Base-by-base conservation (phyloP, 805 yeast species). In the Starmerella apicola region DNA sequence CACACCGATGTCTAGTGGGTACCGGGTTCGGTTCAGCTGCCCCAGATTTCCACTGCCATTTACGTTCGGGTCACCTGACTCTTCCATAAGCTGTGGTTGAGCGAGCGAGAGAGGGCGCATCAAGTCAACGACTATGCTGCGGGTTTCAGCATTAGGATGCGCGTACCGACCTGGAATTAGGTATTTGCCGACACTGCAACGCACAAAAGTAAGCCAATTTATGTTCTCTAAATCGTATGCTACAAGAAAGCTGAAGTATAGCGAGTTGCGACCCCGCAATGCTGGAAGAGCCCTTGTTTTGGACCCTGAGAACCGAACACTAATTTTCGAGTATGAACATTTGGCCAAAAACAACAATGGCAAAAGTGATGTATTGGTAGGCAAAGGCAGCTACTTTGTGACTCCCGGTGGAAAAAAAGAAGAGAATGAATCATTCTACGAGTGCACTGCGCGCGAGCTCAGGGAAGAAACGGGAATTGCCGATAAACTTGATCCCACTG, bases 391-490 rank as follows among this genome's bases (percentile, higher is more conserved):
- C 34, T 46, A 46, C 39, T 46, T 24, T 37, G 41, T 51, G 9
- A 24, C 38, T 8, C 52, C 52, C 27, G 52, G 52, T 9, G 52
- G 52, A 24, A 21, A 33, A 24, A 40, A 29, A 8, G 18, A 23
- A 8, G 19, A 23, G 8, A 29, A 18, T 36, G 52, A 48, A 36
- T 18, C 48, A 19, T 48, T 38, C 29, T 41, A 6, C 17, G 39
- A 24, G 15, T 42, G 46, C 21, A 51, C 52, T 12, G 16, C 12
- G 22, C 43, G 52, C 29, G 52, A 48, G 27, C 38, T 48, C 20
- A n/a, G 5, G 18, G 52, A 48, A 33, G 52, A 48, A 27, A 48
- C 52, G 2, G 52, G 52, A n/a, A 24, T 48, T 15, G 4, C n/a
- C 10, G 19, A n/a, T 13, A 19, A 25, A 3, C 5, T 41, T 5